phyloP scores from a whole-genome alignment of 2,329 filamentous ascomycete genomes.

The Lecanicillium sp. region DNA sequence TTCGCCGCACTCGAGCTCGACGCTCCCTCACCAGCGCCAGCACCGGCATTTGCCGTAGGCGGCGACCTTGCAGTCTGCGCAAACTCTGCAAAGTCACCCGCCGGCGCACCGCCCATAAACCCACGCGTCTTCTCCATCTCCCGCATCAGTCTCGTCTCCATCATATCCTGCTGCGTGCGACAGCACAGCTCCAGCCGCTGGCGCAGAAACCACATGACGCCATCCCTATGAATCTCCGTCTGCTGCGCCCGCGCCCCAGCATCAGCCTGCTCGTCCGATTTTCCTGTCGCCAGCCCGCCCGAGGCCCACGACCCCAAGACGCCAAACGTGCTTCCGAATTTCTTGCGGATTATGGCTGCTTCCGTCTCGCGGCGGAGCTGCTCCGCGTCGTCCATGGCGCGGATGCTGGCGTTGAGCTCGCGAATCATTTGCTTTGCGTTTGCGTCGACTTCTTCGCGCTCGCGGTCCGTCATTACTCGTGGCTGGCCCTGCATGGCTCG shows the following conservation, averaged over 20 bases:
- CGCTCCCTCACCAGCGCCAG: conserved; percentile 14
- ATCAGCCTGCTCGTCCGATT: conserved; percentile 55
- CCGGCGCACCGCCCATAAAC: conserved; percentile 40
- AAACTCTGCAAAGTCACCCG: conserved; percentile 25
- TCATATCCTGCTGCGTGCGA: conserved; percentile 78
- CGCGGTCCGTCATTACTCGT: conserved; percentile 63
- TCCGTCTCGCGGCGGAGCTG: conserved; percentile 71
- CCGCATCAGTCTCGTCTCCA: conserved; percentile 76
- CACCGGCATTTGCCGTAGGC: conserved; percentile 1
- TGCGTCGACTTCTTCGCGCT: conserved; percentile 80
- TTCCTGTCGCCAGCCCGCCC: conserved; percentile 37
- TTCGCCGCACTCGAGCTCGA: conserved; percentile 13
- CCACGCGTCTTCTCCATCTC: conserved; percentile 88
- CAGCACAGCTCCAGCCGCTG: conserved; percentile 68
- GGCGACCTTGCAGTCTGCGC: conserved; percentile 12
- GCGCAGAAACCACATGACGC: conserved; percentile 74
- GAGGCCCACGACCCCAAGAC: conserved; percentile 60
- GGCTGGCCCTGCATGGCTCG: conserved; percentile 34
- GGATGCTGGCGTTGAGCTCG: conserved; percentile 75
- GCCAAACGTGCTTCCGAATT: conserved; percentile 57
- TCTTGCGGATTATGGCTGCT: conserved; percentile 60
- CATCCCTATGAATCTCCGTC: conserved; percentile 65
- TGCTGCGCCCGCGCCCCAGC: conserved; percentile 65
- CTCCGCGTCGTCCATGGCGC: conserved; percentile 72
- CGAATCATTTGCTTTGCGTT: conserved; percentile 79